phyloP scores from a whole-genome alignment of 2,329 filamentous ascomycete genomes.

The Xylaria sp. region DNA sequence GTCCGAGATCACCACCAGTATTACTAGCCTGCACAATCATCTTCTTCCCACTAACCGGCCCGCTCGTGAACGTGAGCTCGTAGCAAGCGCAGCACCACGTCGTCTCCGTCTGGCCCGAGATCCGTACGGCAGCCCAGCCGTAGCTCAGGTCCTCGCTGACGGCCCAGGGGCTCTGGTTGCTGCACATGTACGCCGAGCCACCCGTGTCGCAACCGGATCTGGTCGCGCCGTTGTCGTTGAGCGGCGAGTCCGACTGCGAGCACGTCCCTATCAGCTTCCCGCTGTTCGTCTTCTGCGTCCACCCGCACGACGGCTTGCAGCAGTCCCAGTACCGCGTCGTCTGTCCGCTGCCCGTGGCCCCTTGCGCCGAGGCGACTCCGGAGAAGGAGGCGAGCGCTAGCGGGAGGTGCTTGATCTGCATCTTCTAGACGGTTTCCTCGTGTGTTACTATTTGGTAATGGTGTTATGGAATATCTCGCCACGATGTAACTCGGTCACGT shows the following conservation, averaged over 20 bases:
- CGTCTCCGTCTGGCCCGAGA: constrained; percentile 64
- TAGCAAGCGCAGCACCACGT: constrained; percentile 74
- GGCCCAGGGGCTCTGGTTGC: constrained; percentile 70
- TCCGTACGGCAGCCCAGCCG: constrained; percentile 70
- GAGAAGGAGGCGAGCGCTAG: constrained; percentile 36
- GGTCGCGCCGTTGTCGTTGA: constrained; percentile 58
- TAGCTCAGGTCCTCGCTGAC: constrained; percentile 68
- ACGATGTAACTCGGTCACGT: constrained; percentile 19
- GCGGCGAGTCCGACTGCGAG: constrained; percentile 62
- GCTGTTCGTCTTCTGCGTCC: constrained; percentile 66
- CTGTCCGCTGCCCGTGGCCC: constrained; percentile 43
- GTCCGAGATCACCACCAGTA: constrained; percentile 63
- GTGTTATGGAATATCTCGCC: not conserved
- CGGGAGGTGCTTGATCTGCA: constrained; percentile 40
- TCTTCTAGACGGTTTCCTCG: constrained; percentile 8
- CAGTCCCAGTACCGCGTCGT: constrained; percentile 69
- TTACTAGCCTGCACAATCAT: constrained; percentile 70
- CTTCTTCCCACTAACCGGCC: constrained; percentile 63
- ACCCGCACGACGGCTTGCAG: constrained; percentile 75
- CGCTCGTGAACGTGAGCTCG: constrained; percentile 68
- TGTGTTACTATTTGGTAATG: not conserved
- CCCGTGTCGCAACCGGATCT: constrained; percentile 64
- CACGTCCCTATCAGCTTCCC: constrained; percentile 63
- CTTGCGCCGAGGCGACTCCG: constrained; percentile 38
- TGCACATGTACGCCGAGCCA: constrained; percentile 69